Percentiles rank a stretch among this genome's conserved stretches.
Conservation (phyloP, 352 stramenopile species). For the Phytopythium boreale region DNA sequence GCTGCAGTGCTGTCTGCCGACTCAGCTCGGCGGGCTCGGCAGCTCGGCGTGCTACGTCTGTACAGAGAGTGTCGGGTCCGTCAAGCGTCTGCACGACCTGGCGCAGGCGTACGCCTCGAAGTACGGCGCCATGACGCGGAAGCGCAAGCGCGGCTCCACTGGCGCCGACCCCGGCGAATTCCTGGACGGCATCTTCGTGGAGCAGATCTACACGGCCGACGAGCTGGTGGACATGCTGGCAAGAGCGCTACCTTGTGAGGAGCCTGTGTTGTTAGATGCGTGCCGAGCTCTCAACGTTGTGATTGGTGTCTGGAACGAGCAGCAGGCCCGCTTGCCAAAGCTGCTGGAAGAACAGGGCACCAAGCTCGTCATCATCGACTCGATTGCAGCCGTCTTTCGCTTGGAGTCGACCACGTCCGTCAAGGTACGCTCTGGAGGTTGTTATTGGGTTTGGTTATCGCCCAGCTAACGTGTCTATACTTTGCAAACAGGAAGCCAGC, state of each 20-base stretch:
- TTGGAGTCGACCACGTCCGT: constrained; percentile 62
- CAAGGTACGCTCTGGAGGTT: constrained; percentile 31
- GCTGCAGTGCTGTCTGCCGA: constrained; percentile 57
- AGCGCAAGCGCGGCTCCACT: constrained; percentile 40
- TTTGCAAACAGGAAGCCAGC: constrained; percentile 46
- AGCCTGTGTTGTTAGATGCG: not conserved
- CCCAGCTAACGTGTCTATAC: not conserved
- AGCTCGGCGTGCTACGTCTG: constrained; percentile 77
- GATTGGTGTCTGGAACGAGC: not conserved
- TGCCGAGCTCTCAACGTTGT: not conserved
- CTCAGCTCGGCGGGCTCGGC: constrained; percentile 44
- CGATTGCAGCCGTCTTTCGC: constrained; percentile 73
- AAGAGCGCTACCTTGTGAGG: not conserved
- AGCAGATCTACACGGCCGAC: constrained; percentile 70
- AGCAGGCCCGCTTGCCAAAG: constrained; percentile 67
- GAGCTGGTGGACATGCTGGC: constrained; percentile 68
- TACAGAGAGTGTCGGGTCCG: constrained; percentile 65
- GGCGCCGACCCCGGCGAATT: constrained; percentile 26
- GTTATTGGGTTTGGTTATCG: not conserved
- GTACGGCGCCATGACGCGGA: constrained; percentile 35
- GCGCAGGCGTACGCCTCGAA: constrained; percentile 41
- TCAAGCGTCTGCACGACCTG: constrained; percentile 73
- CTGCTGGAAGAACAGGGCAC: constrained; percentile 70
- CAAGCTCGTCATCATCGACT: constrained; percentile 81
- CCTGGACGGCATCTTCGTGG: constrained; percentile 75